Evolutionary conservation across 257 asterid species (phyloP), one percentile per base, ranked within the genome.

Genomic region (Misopates orontium): DNA sequence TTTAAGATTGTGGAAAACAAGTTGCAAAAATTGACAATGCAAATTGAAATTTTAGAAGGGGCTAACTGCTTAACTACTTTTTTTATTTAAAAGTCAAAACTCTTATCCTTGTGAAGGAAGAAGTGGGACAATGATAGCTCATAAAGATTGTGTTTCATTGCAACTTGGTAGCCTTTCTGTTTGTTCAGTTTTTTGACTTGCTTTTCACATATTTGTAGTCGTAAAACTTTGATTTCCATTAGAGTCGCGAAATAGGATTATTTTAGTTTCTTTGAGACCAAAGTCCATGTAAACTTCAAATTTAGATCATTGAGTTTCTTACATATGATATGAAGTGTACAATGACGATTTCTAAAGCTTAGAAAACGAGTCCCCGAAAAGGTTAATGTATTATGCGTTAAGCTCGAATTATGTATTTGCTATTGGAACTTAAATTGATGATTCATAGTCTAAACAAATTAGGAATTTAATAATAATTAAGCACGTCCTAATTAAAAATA

Each of bases 51-150:
- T 22, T 55, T 61, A 18, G 12, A 10, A 21, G 19, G 47, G 69
- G 22, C 66, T 75, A 64, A 69, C 60, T 40, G n/a, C 20, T 53
- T 45, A 51, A 39, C 22, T 52, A 69, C 74, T 20, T 61, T 13
- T 56, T 50, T 55, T 21, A 24, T 62, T 56, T 76, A 36, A 41
- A 67, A 65, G 45, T 54, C 55, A 71, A 73, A 21, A 55, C n/a
- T 71, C 47, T 49, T 41, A 15, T 55, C 13, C 45, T 64, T 64
- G 71, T 48, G 36, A 28, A 28, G 36, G 36, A 28, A 28, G 3
- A 28, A 28, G 7, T 28, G n/a, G n/a, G n/a, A n/a, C n/a, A n/a
- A 28, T 28, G 36, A 28, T 28, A 28, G 49, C 28, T 40, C 45
- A 19, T 62, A 47, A 47, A 24, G 13, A 25, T 5, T 25, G 21